Evolutionary conservation across 805 yeast genomes (phyloP).

Genomic region (Candida succiphila): DNA sequence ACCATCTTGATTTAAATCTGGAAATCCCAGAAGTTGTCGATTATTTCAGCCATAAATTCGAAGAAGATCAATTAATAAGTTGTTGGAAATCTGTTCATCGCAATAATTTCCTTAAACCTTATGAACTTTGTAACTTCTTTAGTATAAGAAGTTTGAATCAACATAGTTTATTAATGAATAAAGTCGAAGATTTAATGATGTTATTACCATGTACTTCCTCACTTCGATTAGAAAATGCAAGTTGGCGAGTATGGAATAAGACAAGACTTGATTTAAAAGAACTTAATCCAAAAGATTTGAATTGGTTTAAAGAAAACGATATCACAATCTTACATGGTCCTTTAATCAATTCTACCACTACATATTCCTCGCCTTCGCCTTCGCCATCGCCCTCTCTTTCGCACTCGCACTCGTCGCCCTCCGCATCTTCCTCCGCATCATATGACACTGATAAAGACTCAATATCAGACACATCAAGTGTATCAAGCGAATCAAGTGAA

Average conservation of each 20-base stretch:
- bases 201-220: slow-evolving; percentile 25
- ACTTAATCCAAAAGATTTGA: slow-evolving; percentile 32
- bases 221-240: slow-evolving; percentile 62
- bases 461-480: not conserved
- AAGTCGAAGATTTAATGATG: slow-evolving; percentile 23
- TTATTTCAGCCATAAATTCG: slow-evolving; percentile 27
- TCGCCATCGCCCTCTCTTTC: too few relatives aligned
- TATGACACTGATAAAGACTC: not conserved
- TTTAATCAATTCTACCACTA: slow-evolving; percentile 12
- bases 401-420: not conserved
- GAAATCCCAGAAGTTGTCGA: slow-evolving; percentile 25
- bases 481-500: not conserved
- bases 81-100: slow-evolving; percentile 32
- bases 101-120: slow-evolving; percentile 24
- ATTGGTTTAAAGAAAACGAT: slow-evolving; percentile 47
- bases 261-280: slow-evolving; percentile 46
- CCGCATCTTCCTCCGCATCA: not conserved
- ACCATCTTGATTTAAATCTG: slow-evolving; percentile 2
- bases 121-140: slow-evolving; percentile 19
- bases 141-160: slow-evolving; percentile 11
- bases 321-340: slow-evolving; percentile 50
- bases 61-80: slow-evolving; percentile 24
- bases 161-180: slow-evolving; percentile 6
- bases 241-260: slow-evolving; percentile 96
- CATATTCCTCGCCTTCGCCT: too few relatives aligned